Conservation (phyloP, 345 rosid species). For the rapeseed (Brassica napus) region Da-Ae NC_063435.1:5971001-5971500, state of each 20-base stretch:
- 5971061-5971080: not conserved
- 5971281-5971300: conserved; percentile 9
- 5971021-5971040: not conserved
- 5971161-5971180: not conserved
- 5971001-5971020: not conserved
- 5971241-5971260: conserved; percentile 25
- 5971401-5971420: conserved; percentile 31
- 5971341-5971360: conserved; percentile 23
- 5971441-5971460: not conserved
- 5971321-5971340: conserved; percentile 21
- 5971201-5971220: not conserved
- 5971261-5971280: not conserved
- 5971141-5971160: too few relatives aligned
- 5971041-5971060: not conserved
- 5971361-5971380: conserved; percentile 4
- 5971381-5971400: conserved; percentile 5
- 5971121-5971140: not conserved
- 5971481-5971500: not conserved
- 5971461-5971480: not conserved
- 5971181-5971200: not conserved
- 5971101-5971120: not conserved
- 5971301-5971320: conserved; percentile 22
- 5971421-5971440: not conserved
- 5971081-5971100: too few relatives aligned
- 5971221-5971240: conserved; percentile 25